These are phyloP conservation scores for Orobanche coerulescens DNA, from an alignment of 257 asterid species.

Conservation along the genomic window DNA sequence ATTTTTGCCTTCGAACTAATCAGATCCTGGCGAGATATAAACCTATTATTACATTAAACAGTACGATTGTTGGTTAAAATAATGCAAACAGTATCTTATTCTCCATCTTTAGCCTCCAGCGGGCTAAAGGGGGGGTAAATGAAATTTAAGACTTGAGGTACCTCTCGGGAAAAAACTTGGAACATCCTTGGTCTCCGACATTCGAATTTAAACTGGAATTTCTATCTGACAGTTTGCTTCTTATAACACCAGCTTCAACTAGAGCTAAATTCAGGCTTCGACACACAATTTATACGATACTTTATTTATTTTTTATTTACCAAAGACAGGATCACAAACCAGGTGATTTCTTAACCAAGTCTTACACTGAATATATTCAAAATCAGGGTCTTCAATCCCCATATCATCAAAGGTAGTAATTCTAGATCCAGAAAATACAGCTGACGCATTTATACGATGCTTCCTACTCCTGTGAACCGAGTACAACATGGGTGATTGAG, in stretches of 20 bases:
- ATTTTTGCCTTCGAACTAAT: conserved; percentile 78
- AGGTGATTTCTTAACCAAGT: conserved; percentile 15
- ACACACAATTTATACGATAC: conserved; percentile 19
- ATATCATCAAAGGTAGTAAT: conserved; percentile 71
- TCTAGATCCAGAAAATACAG: conserved; percentile 68
- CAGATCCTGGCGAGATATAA: conserved; percentile 70
- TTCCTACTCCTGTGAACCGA: conserved; percentile 45
- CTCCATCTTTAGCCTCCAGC: neutral
- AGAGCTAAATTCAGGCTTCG: conserved; percentile 43
- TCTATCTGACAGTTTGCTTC: conserved; percentile 62
- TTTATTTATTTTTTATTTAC: neutral
- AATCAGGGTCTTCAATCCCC: conserved; percentile 70
- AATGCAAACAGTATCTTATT: neutral
- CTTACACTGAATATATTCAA: conserved; percentile 70
- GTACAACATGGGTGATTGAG: conserved; percentile 17
- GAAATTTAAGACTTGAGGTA: conserved; percentile 21
- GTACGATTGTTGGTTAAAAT: conserved; percentile 3
- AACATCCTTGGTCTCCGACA: conserved; percentile 26
- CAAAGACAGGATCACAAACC: neutral
- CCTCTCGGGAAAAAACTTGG: conserved; percentile 69
- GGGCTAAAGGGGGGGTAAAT: conserved; percentile 7
- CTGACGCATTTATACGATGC: conserved; percentile 49
- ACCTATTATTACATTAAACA: conserved; percentile 43
- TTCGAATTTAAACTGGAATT: conserved; percentile 15
- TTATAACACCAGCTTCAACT: conserved; percentile 79